Percentiles rank a stretch among this genome's conserved stretches.
Conservation (phyloP, 208 protist genomes). For the Leishmania braziliensis region DNA sequence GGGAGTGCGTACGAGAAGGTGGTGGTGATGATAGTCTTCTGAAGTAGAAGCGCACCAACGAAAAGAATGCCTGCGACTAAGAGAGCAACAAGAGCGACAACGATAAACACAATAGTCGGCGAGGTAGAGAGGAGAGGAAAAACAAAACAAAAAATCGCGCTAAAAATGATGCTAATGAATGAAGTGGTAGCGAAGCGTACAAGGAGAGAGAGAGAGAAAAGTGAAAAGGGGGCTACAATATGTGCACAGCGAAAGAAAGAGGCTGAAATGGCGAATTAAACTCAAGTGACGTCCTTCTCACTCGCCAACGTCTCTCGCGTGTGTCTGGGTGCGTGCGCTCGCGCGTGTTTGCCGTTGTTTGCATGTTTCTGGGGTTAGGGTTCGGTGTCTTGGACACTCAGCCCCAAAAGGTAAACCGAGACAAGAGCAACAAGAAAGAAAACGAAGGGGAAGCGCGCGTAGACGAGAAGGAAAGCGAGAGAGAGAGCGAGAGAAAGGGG, state of each 20-base stretch:
- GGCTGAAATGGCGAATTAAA: background rate
- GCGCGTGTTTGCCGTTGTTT: background rate
- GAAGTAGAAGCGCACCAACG: conserved; percentile 3
- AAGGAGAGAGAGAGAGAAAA: background rate
- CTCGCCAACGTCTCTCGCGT: background rate
- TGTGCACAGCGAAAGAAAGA: background rate
- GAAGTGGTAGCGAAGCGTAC: background rate
- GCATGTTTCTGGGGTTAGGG: background rate
- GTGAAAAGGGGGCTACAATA: background rate
- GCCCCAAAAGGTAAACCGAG: background rate
- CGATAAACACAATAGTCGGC: background rate
- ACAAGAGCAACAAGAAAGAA: background rate
- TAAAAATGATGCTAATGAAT: background rate
- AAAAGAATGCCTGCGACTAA: conserved; percentile 13
- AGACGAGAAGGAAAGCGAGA: too few relatives aligned
- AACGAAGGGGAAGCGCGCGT: background rate
- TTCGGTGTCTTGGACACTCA: background rate
- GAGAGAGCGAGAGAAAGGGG: too few relatives aligned
- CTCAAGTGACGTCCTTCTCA: background rate
- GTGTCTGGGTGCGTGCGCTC: too few relatives aligned
- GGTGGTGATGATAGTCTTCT: background rate
- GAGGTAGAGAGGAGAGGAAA: background rate
- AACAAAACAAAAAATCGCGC: background rate
- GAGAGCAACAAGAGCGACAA: conserved; percentile 23
- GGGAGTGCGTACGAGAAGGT: background rate